phyloP scores from a whole-genome alignment of 2,329 filamentous ascomycete genomes.

The Exophiala calicioides region DNA sequence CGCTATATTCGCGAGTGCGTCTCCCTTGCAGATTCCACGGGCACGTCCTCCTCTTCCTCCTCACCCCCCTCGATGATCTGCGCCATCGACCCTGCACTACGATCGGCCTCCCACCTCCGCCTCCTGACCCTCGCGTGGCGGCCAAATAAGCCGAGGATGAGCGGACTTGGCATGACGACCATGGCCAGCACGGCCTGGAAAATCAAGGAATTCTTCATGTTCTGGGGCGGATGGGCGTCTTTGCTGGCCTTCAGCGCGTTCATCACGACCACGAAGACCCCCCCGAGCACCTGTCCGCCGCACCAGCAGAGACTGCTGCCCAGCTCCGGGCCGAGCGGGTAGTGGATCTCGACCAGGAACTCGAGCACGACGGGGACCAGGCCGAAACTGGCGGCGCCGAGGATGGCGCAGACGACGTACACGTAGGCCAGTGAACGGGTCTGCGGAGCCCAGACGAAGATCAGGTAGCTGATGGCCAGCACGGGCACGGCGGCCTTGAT shows the following conservation, averaged over 20 bases:
- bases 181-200: slow-evolving; percentile 75
- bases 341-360: slow-evolving; percentile 81
- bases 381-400: slow-evolving; percentile 78
- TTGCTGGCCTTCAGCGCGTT: slow-evolving; percentile 64
- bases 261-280: slow-evolving; percentile 78
- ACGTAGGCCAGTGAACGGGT: slow-evolving; percentile 57
- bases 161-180: slow-evolving; percentile 64
- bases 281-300: slow-evolving; percentile 82
- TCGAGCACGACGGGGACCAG: slow-evolving; percentile 84
- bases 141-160: slow-evolving; percentile 72
- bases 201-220: slow-evolving; percentile 74
- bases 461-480: slow-evolving; percentile 71
- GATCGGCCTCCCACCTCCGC: slow-evolving; percentile 44
- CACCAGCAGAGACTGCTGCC: slow-evolving; percentile 82
- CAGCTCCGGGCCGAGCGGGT: slow-evolving; percentile 83
- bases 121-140: slow-evolving; percentile 38
- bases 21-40: too few species aligned
- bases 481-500: slow-evolving; percentile 75
- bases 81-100: slow-evolving; percentile 18
- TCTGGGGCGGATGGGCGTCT: slow-evolving; percentile 60
- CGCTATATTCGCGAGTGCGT: too few species aligned
- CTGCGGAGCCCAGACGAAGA: slow-evolving; percentile 76
- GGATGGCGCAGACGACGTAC: slow-evolving; percentile 71
- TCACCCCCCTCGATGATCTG: slow-evolving; percentile 10
- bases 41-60: slow-evolving; percentile 1